Evolutionary conservation across 495 filamentous ascomycete species (phyloP).

Genomic region (Acidomyces sp.): DNA sequence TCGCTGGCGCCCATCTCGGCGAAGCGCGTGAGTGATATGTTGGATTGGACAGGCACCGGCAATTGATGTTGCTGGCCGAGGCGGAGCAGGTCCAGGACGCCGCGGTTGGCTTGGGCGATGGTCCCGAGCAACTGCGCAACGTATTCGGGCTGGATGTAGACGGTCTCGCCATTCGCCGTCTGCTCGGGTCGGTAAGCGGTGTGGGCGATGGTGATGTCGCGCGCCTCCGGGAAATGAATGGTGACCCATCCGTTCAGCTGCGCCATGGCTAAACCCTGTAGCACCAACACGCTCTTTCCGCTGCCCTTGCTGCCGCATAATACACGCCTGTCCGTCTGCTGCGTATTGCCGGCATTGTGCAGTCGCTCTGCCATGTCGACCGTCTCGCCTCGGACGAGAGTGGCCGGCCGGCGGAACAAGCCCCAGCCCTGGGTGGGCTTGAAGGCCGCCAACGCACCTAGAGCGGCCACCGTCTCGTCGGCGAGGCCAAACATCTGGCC

Average conservation of each 20-base stretch:
- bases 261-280: slow-evolving; percentile 75
- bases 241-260: slow-evolving; percentile 80
- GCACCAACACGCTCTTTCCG: slow-evolving; percentile 74
- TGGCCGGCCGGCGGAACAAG: slow-evolving; percentile 66
- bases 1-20: slow-evolving; percentile 58
- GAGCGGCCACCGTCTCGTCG: slow-evolving; percentile 55
- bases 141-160: slow-evolving; percentile 68
- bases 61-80: slow-evolving; percentile 48
- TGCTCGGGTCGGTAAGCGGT: slow-evolving; percentile 63
- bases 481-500: slow-evolving; percentile 57
- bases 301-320: slow-evolving; percentile 58
- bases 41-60: slow-evolving; percentile 42
- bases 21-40: slow-evolving; percentile 53
- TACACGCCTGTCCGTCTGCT: slow-evolving; percentile 50
- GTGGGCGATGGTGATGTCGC: slow-evolving; percentile 64
- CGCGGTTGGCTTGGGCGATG: slow-evolving; percentile 59
- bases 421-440: slow-evolving; percentile 82
- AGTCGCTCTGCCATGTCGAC: slow-evolving; percentile 55
- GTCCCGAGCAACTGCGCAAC: slow-evolving; percentile 55
- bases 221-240: slow-evolving; percentile 79
- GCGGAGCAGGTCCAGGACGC: slow-evolving; percentile 44
- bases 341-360: slow-evolving; percentile 34
- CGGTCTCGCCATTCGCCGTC: slow-evolving; percentile 21
- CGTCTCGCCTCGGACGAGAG: slow-evolving; percentile 61
- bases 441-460: slow-evolving; percentile 77